Base-by-base conservation (phyloP, 78 protist genomes). In the Cavenderia fasciculata region DNA sequence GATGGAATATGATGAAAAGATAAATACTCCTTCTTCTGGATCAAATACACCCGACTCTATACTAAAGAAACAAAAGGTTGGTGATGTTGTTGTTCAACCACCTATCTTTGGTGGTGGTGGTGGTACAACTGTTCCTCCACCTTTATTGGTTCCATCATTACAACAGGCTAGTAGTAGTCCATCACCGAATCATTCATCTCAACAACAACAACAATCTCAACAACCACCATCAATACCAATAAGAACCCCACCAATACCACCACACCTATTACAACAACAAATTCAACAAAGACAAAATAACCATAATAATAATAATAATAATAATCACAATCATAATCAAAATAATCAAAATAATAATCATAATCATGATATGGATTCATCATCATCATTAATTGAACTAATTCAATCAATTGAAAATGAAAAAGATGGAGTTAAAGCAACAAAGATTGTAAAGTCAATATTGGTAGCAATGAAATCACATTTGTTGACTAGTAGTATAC, bases 101-200 rank as follows among this genome's bases (percentile, higher is more conserved):
- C n/a, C n/a, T n/a, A n/a, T n/a, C n/a, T n/a, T n/a, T n/a, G 29
- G 72, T 43, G 27, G 27, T 61, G 57, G 18, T 33, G 38, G 12
- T 23, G 43, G 44, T 54, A 14, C 87, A 63, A 63, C 29, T 44
- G 14, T 59, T 31, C 19, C 46, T 72, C 44, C 66, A 29, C 46
- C 73, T 46, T 29, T 31, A 62, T 62, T 56, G 61, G 61, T 43
- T 38, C 19, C 47, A 7, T 52, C 27, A 31, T 49, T 54, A 23
- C 51, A 44, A 52, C 82, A 57, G 14, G 54, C 41, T n/a, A n/a
- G 36, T 36, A 47, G 44, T 77, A 14, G 87, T 38, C 72, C 63
- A 61, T 72, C 86, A 44, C 72, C 86, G 29, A 59, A 46, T 1
- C 31, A 29, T 41, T 19, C 25, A 21, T 36, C 25, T 19, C 69